Evolutionary conservation across 345 rosid genomes (phyloP).

Genomic region (Draba incana): DNA sequence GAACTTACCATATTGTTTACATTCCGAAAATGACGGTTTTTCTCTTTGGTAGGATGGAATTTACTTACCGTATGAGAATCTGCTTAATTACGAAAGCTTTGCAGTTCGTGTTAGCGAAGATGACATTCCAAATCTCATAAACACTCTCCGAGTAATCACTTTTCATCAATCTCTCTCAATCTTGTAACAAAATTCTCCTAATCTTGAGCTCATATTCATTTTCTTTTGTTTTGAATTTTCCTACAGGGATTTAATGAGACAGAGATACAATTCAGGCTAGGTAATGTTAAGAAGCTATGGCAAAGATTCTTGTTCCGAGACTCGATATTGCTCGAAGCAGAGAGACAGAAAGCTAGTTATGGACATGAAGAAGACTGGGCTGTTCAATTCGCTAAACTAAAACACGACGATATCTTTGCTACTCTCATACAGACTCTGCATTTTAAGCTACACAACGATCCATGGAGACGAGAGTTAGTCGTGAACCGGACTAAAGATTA

Average conservation of each 20-base stretch:
- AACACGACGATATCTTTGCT: constrained; percentile 79
- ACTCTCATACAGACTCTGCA: constrained; percentile 83
- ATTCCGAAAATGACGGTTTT: not conserved
- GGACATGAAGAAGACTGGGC: constrained; percentile 76
- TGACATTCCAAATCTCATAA: constrained; percentile 84
- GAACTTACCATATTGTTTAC: not conserved
- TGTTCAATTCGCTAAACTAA: constrained; percentile 53
- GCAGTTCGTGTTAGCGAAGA: constrained; percentile 82
- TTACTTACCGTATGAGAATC: constrained; percentile 89
- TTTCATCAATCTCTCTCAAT: too few relatives aligned
- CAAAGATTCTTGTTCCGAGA: constrained; percentile 85
- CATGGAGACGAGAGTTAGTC: constrained; percentile 68
- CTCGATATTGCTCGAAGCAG: constrained; percentile 84
- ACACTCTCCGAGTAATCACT: constrained; percentile 89
- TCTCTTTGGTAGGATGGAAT: constrained; percentile 77
- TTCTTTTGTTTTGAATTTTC: constrained; percentile 1
- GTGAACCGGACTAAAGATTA: constrained; percentile 51
- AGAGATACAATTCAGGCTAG: constrained; percentile 68
- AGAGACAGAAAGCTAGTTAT: constrained; percentile 60
- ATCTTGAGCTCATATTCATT: constrained; percentile 13
- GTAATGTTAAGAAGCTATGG: constrained; percentile 80
- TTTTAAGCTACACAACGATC: constrained; percentile 85
- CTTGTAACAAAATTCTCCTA: constrained; percentile 9
- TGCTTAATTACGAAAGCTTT: constrained; percentile 93
- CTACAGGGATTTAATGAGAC: constrained; percentile 69